Percentiles rank a stretch among this genome's conserved stretches.
phyloP scores from a whole-genome alignment of 176 grass and related monocot species.

The Oryza nivara region DNA sequence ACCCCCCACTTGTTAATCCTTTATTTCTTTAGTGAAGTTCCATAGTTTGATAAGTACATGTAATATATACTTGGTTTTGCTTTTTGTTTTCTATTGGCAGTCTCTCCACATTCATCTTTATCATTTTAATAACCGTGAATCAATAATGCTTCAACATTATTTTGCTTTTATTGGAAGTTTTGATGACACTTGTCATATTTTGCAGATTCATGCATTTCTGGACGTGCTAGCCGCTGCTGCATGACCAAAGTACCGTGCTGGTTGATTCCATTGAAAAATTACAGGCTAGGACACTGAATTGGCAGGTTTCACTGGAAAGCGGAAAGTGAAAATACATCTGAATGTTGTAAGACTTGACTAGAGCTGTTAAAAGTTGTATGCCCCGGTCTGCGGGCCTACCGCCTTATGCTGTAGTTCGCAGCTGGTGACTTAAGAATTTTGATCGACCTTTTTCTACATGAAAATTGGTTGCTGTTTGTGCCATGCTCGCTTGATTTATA shows the following conservation, averaged over 20 bases:
- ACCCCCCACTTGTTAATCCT: background rate
- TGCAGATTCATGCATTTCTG: conserved; percentile 39
- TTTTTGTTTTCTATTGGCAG: background rate
- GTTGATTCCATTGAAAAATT: background rate
- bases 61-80: background rate
- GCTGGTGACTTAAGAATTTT: background rate
- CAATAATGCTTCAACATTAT: background rate
- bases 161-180: background rate
- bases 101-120: background rate
- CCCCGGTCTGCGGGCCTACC: background rate
- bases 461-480: background rate
- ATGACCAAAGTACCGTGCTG: background rate
- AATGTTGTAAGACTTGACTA: background rate
- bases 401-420: background rate
- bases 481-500: background rate
- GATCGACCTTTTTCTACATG: background rate
- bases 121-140: background rate
- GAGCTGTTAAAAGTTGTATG: background rate
- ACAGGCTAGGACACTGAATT: background rate
- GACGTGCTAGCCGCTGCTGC: background rate
- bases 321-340: background rate
- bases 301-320: background rate
- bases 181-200: background rate
- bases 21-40: conserved; percentile 12
- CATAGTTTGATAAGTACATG: background rate